Evolutionary conservation across 371 early-diverging fungal species (phyloP).

Genomic region (Mortierella sp.): DNA sequence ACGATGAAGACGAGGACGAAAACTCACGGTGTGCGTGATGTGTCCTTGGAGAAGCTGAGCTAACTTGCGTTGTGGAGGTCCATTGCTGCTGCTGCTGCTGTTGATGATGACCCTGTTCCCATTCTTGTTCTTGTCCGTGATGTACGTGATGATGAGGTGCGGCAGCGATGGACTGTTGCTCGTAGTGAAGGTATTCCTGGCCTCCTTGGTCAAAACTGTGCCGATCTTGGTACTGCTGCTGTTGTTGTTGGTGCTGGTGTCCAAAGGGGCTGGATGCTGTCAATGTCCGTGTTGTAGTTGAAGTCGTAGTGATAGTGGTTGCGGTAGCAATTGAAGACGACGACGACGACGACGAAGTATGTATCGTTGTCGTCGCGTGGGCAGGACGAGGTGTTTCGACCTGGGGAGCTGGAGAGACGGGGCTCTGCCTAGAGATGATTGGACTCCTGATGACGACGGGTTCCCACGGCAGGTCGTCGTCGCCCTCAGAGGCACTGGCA

Average conservation of each 20-base stretch:
- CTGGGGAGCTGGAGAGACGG: neutral
- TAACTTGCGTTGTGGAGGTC: neutral
- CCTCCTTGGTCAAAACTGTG: neutral
- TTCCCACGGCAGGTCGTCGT: slow-evolving; percentile 55
- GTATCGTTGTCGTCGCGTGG: neutral
- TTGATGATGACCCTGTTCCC: slow-evolving; percentile 2
- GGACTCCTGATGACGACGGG: slow-evolving; percentile 40
- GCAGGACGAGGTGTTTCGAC: slow-evolving; percentile 15
- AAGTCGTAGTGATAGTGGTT: neutral
- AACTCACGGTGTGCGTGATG: slow-evolving; percentile 18
- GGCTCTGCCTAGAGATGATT: slow-evolving; percentile 31
- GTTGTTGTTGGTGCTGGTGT: neutral
- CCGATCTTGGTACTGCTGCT: slow-evolving; percentile 5
- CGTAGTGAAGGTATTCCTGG: slow-evolving; percentile 11
- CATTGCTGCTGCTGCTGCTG: slow-evolving; percentile 12
- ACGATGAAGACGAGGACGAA: slow-evolving; percentile 15
- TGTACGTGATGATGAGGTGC: neutral
- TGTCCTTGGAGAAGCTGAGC: slow-evolving; percentile 13
- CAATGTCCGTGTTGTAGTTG: neutral
- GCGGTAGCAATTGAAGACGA: neutral
- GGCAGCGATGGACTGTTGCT: neutral
- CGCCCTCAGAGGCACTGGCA: slow-evolving; percentile 57
- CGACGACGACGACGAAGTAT: neutral
- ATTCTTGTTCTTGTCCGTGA: neutral
- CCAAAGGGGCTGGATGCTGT: neutral